Conservation (phyloP, 257 asterid genomes). For the Anisodus tanguticus region DNA sequence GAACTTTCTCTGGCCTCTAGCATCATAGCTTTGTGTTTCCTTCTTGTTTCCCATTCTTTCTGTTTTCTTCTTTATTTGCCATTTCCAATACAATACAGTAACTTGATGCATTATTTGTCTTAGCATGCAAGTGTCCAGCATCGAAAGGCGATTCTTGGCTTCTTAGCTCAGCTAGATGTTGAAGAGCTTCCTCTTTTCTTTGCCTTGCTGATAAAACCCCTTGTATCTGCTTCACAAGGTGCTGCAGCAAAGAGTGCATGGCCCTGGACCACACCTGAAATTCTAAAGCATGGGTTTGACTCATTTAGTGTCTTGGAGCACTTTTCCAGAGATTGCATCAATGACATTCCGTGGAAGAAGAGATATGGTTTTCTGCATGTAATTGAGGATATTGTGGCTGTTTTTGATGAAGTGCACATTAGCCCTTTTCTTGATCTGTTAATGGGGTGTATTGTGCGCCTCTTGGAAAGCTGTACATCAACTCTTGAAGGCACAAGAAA, state of each 20-base stretch:
- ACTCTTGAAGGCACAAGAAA: constrained; percentile 47
- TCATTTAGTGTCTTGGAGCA: constrained; percentile 57
- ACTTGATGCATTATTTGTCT: constrained; percentile 35
- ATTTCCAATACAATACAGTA: constrained; percentile 13
- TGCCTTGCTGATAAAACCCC: constrained; percentile 68
- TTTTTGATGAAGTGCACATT: constrained; percentile 78
- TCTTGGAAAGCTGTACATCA: constrained; percentile 71
- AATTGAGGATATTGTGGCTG: constrained; percentile 71
- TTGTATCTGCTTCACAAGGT: constrained; percentile 51
- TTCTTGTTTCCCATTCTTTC: constrained; percentile 13
- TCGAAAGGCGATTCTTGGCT: constrained; percentile 84
- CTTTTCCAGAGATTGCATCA: constrained; percentile 57
- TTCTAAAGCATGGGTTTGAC: constrained; percentile 43
- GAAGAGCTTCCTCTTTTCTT: constrained; percentile 89
- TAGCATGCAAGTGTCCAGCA: constrained; percentile 74
- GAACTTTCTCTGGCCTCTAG: neutral
- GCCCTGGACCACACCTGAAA: constrained; percentile 42
- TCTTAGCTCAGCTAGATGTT: constrained; percentile 79
- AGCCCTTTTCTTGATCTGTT: constrained; percentile 75
- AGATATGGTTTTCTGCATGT: constrained; percentile 81
- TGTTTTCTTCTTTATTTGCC: neutral
- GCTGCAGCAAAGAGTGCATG: constrained; percentile 41
- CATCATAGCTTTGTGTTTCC: neutral
- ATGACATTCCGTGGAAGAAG: constrained; percentile 75
- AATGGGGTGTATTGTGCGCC: constrained; percentile 65